A percentile compares a stretch with the other conserved stretches of the same genome.
Evolutionary conservation across 169 alveolate genomes (phyloP).

Genomic region (Eimeria sp.): DNA sequence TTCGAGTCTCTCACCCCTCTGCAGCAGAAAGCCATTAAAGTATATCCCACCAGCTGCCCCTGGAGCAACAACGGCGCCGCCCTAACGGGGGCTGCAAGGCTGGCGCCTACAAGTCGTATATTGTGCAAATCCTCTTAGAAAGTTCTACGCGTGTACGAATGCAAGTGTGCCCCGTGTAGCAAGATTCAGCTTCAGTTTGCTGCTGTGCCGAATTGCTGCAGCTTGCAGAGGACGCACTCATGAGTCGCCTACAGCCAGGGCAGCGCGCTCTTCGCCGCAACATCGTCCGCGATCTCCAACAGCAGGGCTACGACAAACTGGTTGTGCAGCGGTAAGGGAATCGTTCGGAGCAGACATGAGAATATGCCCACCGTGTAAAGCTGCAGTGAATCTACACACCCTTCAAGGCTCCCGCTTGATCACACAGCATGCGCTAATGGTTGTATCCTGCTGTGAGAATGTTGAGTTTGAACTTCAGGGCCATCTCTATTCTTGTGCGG

Average conservation of each 20-base stretch:
- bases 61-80: neutral
- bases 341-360: neutral
- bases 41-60: constrained; percentile 12
- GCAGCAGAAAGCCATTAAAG: constrained; percentile 91
- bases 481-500: constrained; percentile 89
- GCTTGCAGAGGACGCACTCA: constrained; percentile 92
- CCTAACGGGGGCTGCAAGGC: neutral
- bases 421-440: neutral
- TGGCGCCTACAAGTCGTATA: too few species aligned
- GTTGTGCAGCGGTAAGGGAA: constrained; percentile 86
- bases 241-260: constrained; percentile 91
- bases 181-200: neutral
- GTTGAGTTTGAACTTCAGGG: constrained; percentile 83
- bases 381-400: neutral
- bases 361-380: neutral
- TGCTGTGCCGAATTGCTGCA: constrained; percentile 49
- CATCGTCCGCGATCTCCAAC: constrained; percentile 89
- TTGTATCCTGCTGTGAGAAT: neutral
- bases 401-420: neutral
- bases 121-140: neutral
- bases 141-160: neutral
- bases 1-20: constrained; percentile 90
- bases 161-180: neutral
- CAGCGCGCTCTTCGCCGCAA: constrained; percentile 90
- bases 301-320: constrained; percentile 89